A percentile compares a stretch with the other conserved stretches of the same genome.
phyloP scores from a whole-genome alignment of 306 rosid species.

The Malus orientalis region DNA sequence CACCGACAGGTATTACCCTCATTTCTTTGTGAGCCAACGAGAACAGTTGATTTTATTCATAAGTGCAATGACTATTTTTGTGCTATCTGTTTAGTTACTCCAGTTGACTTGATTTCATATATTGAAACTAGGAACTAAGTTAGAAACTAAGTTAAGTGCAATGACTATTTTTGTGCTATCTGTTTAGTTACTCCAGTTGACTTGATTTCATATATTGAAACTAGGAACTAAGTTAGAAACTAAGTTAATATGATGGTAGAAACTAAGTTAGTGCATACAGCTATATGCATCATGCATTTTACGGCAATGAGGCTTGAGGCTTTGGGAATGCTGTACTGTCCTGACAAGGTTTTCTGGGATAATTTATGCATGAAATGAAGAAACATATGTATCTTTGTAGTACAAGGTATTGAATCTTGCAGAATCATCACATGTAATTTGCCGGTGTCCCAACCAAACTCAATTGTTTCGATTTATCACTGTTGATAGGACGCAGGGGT shows the following conservation, averaged over 20 bases:
- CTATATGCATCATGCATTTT: too few species aligned
- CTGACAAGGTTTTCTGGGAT: not conserved
- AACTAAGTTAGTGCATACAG: too few species aligned
- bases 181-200: not conserved
- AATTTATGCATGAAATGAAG: not conserved
- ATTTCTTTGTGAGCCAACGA: not conserved
- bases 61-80: not conserved
- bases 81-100: not conserved
- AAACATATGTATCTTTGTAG: not conserved
- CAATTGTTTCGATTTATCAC: not conserved
- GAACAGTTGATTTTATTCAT: not conserved
- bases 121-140: not conserved
- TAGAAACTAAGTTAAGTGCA: not conserved
- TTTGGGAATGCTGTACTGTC: not conserved
- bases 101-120: not conserved
- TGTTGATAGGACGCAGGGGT: not conserved
- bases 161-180: not conserved
- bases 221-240: not conserved
- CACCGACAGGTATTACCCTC: constrained; percentile 68
- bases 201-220: not conserved
- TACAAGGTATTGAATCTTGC: not conserved
- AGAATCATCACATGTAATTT: not conserved
- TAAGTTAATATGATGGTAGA: too few species aligned
- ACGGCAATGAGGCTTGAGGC: not conserved
- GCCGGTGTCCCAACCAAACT: not conserved